Base-by-base conservation (phyloP, 192 early-diverging fungal genomes). In the Powellomyces hirtus region DNA sequence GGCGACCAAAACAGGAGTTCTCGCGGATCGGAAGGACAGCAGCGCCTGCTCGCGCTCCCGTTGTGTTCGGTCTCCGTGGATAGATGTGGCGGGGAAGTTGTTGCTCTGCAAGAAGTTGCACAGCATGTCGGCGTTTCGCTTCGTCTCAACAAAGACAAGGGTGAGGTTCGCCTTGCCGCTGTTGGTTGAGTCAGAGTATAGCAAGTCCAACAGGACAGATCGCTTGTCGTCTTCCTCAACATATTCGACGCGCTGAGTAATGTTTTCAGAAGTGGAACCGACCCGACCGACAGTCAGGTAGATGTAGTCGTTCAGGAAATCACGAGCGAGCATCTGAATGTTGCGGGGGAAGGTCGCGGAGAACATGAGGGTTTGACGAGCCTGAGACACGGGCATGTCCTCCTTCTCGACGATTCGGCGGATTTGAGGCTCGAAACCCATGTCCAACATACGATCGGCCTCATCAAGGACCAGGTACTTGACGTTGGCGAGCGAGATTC, bases 41-140 rank as follows among this genome's bases (percentile, higher is more conserved):
- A 99, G 80, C 1, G 94, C 94, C 40, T 87, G 84, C 77, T 99
- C 95, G 77, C 97, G 91, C 74, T 98, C 97, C 35, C 89, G 86
- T 78, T 99, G 95, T 18, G 91, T 91, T 57, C 94, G 88, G 75
- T 98, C 95, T 44, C 97, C 97, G 76, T 99, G 95, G 77, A 99
- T 99, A 36, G 94, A 83, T 20, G 95, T 93, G 14, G 95, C 95
- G n/a, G 91, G 89, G 77, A 96, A 94, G 70, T 79, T 80, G 66
- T 89, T 78, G 67, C 79, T 63, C 34, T 86, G 71, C 67, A 99
- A 79, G 56, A 89, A 91, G 76, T 93, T 89, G 67, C 85, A 89
- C 26, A 97, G 84, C 55, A 89, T 86, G 72, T 98, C 96, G 38
- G 94, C 95, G 82, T 86, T 89, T 51, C 92, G 85, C 83, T 96